phyloP scores from a whole-genome alignment of 257 asterid genomes.

The Prunella vulgaris region DNA sequence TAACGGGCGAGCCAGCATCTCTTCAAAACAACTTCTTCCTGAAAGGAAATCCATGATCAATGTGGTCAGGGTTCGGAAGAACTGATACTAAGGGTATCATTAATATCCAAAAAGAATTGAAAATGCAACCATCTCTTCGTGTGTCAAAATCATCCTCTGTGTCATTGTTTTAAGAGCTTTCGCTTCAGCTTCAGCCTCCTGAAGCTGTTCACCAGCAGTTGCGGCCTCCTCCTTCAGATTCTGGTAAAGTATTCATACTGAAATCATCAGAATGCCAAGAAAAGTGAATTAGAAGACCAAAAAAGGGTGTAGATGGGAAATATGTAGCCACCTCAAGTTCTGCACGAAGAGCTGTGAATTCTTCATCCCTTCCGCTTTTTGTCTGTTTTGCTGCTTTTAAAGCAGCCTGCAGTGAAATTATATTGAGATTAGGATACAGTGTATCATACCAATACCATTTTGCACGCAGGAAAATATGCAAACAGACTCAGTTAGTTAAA shows the following conservation, averaged over 20 bases:
- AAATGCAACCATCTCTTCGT: slow-evolving; percentile 88
- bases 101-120: slow-evolving; percentile 13
- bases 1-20: slow-evolving; percentile 99
- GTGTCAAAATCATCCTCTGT: slow-evolving; percentile 94
- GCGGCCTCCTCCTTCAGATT: slow-evolving; percentile 64
- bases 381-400: slow-evolving; percentile 78
- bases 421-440: background rate
- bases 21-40: slow-evolving; percentile 99
- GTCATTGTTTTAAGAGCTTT: slow-evolving; percentile 89
- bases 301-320: slow-evolving; percentile 4
- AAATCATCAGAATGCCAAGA: slow-evolving; percentile 21
- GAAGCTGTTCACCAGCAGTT: slow-evolving; percentile 68
- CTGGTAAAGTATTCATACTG: slow-evolving; percentile 41
- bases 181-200: slow-evolving; percentile 95
- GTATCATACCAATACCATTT: slow-evolving; percentile 4
- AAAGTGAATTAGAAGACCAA: slow-evolving; percentile 10
- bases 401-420: slow-evolving; percentile 64
- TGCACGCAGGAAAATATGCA: background rate
- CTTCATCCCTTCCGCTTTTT: slow-evolving; percentile 79
- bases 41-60: slow-evolving; percentile 21
- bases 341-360: slow-evolving; percentile 62
- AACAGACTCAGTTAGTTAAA: too few species aligned
- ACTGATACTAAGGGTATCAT: slow-evolving; percentile 1
- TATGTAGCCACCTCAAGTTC: slow-evolving; percentile 65
- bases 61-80: slow-evolving; percentile 23